phyloP scores from a whole-genome alignment of 202 grass and related monocot genomes.

The Panicum hallii region DNA sequence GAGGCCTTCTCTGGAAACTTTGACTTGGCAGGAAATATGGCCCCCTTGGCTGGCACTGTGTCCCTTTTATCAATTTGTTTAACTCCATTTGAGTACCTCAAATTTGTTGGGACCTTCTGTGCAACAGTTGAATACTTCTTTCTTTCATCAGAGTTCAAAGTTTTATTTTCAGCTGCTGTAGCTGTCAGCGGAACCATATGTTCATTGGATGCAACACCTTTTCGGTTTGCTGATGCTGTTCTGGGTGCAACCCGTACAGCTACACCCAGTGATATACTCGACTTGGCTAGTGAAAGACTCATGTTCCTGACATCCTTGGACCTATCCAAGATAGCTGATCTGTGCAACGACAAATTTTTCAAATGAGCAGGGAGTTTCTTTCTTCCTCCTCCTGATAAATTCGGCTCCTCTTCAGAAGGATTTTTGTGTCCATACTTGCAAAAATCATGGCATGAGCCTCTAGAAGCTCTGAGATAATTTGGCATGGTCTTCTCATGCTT shows the following conservation, averaged over 20 bases:
- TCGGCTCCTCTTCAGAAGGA: constrained; percentile 52
- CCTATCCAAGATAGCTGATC: constrained; percentile 57
- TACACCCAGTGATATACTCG: constrained; percentile 50
- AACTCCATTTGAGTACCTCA: constrained; percentile 37
- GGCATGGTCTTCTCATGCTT: constrained; percentile 55
- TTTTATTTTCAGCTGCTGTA: constrained; percentile 48
- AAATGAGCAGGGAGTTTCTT: constrained; percentile 54
- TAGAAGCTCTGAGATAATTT: constrained; percentile 73
- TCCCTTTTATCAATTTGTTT: constrained; percentile 46
- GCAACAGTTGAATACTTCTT: constrained; percentile 47
- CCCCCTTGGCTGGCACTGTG: constrained; percentile 27
- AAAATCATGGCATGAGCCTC: constrained; percentile 91
- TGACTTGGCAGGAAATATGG: constrained; percentile 30
- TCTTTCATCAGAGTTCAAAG: constrained; percentile 22
- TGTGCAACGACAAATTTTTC: constrained; percentile 48
- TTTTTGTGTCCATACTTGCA: constrained; percentile 80
- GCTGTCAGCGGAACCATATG: constrained; percentile 31
- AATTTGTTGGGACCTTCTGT: constrained; percentile 48
- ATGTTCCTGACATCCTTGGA: constrained; percentile 49
- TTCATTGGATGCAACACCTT: constrained; percentile 53
- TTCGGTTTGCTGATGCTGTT: constrained; percentile 40
- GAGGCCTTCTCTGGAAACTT: constrained; percentile 52
- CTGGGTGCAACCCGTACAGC: constrained; percentile 33
- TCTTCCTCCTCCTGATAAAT: constrained; percentile 48
- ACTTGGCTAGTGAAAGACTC: constrained; percentile 45